These are phyloP conservation scores for Lodderomyces jiufengensis DNA, from an alignment of 1,139 yeast genomes.

Conservation along the genomic window DNA sequence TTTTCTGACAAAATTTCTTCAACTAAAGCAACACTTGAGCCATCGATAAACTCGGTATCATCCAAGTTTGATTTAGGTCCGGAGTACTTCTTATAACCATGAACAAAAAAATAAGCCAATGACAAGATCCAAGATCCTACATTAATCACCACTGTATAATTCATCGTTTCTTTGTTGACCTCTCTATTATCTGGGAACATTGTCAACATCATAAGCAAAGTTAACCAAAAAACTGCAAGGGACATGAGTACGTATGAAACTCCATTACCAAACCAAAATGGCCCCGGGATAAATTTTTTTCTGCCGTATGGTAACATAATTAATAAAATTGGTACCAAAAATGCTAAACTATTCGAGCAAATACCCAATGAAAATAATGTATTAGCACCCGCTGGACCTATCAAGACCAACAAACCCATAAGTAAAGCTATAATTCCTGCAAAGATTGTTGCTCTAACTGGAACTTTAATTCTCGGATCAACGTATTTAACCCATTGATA, in stretches of 20 bases:
- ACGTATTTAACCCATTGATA: slow-evolving; percentile 48
- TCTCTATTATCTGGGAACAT: slow-evolving; percentile 37
- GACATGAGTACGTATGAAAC: slow-evolving; percentile 35
- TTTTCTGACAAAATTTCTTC: not conserved
- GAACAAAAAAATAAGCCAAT: slow-evolving; percentile 24
- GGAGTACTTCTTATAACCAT: slow-evolving; percentile 28
- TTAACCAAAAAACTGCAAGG: slow-evolving; percentile 25
- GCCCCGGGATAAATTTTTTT: slow-evolving; percentile 55
- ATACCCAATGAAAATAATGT: slow-evolving; percentile 51
- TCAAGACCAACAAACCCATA: slow-evolving; percentile 57
- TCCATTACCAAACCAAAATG: slow-evolving; percentile 55
- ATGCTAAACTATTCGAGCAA: slow-evolving; percentile 41
- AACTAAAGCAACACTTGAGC: too few species aligned
- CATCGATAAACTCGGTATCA: slow-evolving; percentile 4
- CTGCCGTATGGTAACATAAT: slow-evolving; percentile 38
- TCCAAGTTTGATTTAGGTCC: slow-evolving; percentile 36
- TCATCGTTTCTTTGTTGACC: slow-evolving; percentile 31
- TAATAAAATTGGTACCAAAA: slow-evolving; percentile 30
- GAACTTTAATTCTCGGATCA: slow-evolving; percentile 49
- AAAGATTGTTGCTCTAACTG: slow-evolving; percentile 57
- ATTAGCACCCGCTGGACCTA: slow-evolving; percentile 53
- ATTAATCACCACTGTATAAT: slow-evolving; percentile 34
- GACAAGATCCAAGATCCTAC: slow-evolving; percentile 35
- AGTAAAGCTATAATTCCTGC: slow-evolving; percentile 45
- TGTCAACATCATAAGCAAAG: slow-evolving; percentile 30